Conservation (phyloP, 2,329 filamentous ascomycete species). For the Berkeleyomyces basicola region DNA sequence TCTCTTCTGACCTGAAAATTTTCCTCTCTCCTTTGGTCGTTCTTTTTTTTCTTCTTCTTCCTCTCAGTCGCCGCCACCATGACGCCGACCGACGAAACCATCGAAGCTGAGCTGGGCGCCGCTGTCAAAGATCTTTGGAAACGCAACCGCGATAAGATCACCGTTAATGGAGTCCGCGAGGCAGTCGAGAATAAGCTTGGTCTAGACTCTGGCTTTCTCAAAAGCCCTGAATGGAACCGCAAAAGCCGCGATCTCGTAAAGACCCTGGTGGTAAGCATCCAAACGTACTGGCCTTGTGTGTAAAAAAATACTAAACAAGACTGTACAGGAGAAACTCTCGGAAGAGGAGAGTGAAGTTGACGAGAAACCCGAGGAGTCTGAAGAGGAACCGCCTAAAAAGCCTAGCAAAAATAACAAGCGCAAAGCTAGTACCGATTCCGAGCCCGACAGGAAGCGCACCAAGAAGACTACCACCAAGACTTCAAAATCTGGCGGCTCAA, state of each 20-base stretch:
- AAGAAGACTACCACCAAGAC: slow-evolving; percentile 12
- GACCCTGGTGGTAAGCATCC: slow-evolving; percentile 31
- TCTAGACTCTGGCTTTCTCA: slow-evolving; percentile 36
- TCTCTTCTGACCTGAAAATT: not conserved
- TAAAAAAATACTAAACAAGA: not conserved
- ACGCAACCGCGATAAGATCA: slow-evolving; percentile 27
- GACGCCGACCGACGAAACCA: slow-evolving; percentile 25
- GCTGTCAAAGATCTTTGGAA: slow-evolving; percentile 31
- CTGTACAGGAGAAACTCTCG: slow-evolving; percentile 1
- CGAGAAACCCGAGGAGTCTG: slow-evolving; percentile 6
- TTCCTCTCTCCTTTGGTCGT: not conserved
- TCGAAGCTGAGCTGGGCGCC: slow-evolving; percentile 31
- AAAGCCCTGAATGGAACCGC: slow-evolving; percentile 34
- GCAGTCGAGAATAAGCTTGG: slow-evolving; percentile 31
- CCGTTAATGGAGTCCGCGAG: slow-evolving; percentile 41
- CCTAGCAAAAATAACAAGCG: slow-evolving; percentile 18
- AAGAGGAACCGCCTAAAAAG: slow-evolving; percentile 4
- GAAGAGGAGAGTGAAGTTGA: not conserved
- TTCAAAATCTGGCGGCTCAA: not conserved
- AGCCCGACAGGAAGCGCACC: slow-evolving; percentile 9
- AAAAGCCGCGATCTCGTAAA: slow-evolving; percentile 43
- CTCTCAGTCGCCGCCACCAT: slow-evolving; percentile 18
- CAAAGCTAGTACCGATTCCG: slow-evolving; percentile 19
- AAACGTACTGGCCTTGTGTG: not conserved
- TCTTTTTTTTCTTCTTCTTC: not conserved